Evolutionary conservation across 805 yeast species (phyloP).

Genomic region (Metschnikowia drakensbergensis): DNA sequence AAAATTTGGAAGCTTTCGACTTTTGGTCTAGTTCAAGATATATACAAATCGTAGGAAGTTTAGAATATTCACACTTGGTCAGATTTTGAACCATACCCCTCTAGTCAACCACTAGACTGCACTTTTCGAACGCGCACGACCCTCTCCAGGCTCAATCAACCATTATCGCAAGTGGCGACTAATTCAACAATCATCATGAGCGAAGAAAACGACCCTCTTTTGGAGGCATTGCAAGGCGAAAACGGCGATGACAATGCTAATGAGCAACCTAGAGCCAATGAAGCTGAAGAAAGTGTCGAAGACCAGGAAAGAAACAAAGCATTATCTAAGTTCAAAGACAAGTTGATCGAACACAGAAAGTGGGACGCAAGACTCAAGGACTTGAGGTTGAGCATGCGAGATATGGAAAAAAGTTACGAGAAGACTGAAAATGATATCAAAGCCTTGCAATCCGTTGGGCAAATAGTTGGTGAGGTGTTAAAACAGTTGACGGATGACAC

Average conservation of each 20-base stretch:
- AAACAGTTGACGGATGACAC: constrained; percentile 93
- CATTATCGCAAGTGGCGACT: constrained; percentile 12
- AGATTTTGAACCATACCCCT: not conserved
- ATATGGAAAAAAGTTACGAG: constrained; percentile 74
- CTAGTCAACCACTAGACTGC: not conserved
- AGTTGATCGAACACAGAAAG: constrained; percentile 86
- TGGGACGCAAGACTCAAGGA: constrained; percentile 91
- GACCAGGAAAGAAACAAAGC: constrained; percentile 79
- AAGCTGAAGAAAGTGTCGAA: constrained; percentile 26
- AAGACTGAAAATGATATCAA: constrained; percentile 96
- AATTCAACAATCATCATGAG: constrained; percentile 35
- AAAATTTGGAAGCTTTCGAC: not conserved
- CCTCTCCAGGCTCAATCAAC: constrained; percentile 4
- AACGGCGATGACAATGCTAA: constrained; percentile 20
- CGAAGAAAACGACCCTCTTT: constrained; percentile 72
- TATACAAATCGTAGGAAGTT: too few relatives aligned
- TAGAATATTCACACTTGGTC: not conserved
- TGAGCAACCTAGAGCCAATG: constrained; percentile 19
- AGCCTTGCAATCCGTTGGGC: constrained; percentile 96
- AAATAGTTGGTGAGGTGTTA: constrained; percentile 93
- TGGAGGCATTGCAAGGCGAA: constrained; percentile 54
- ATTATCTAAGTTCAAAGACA: constrained; percentile 71
- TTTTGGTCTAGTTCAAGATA: too few relatives aligned
- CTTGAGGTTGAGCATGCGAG: constrained; percentile 77
- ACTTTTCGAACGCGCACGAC: constrained; percentile 4